Evolutionary conservation across 1,284 basidiomycete species (phyloP), one percentile per base, ranked within the genome.

Genomic region (Trichosporon sp.): DNA sequence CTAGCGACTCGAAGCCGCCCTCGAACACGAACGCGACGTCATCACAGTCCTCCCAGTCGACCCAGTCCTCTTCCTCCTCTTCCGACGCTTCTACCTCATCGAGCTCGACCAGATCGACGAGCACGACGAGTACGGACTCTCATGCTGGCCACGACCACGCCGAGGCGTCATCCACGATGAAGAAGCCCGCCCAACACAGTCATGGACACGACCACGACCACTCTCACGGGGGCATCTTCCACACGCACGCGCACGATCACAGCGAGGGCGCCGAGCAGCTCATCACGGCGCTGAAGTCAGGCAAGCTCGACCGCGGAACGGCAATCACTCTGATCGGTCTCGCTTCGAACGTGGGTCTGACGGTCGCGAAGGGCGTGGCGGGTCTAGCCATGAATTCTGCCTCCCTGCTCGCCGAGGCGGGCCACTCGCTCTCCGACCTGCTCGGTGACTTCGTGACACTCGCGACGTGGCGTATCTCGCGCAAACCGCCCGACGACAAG

Each of bases 381-480:
- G 92, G 94, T 68, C 91, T 92, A 88, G 91, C 78, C 75, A 84
- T 86, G 88, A 94, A 98, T 80, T 95, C 93, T 5, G 94, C 96
- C 1, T 91, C 93, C 0, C 85, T 99, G 66, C 87, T 99, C 8
- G 96, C 97, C 2, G 96, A 99, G 79, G 96, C 96, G 0, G 96
- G 92, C 1, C 96, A 99, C 81, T 93, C 92, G n/a, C 78, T 96
- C 59, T 93, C 92, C 74, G 94, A 93, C 91, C 67, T 76, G 43
- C 66, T 77, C 48, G 75, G 78, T 43, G 97, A 99, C 85, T 90
- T 98, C 75, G 93, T 98, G 65, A 96, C 94, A 1, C 88, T 99
- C 19, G 91, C 93, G 76, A 93, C 92, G 78, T 98, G 95, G 93
- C 90, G 90, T 69, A 88, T 97, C 72, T 94, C 93, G 1, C 89